A percentile compares a stretch with the other conserved stretches of the same genome.
These are phyloP conservation scores for Sinapis alba DNA, from an alignment of 441 rosid genomes.

Conservation along the genomic window DNA sequence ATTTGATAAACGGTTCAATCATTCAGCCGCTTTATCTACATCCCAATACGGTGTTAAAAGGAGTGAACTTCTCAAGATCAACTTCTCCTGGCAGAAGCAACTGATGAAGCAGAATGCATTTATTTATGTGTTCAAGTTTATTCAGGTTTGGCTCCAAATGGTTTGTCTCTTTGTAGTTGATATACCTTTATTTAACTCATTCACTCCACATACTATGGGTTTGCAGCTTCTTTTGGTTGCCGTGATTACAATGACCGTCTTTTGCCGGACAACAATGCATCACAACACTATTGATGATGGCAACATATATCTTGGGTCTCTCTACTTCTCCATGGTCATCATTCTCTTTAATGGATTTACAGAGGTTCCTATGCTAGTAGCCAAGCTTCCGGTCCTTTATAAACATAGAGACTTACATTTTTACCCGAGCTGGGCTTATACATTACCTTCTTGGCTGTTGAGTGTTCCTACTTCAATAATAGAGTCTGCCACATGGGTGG, in stretches of 20 bases:
- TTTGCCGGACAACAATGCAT: conserved; percentile 81
- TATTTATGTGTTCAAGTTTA: conserved; percentile 85
- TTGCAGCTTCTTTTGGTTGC: conserved; percentile 90
- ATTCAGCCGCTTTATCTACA: conserved; percentile 92
- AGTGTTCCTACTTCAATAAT: conserved; percentile 86
- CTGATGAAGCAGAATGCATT: conserved; percentile 90
- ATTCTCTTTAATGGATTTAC: conserved; percentile 96
- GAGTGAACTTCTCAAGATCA: conserved; percentile 73
- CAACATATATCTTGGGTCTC: conserved; percentile 77
- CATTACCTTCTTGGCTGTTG: conserved; percentile 86
- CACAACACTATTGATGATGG: conserved; percentile 82
- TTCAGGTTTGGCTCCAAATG: conserved; percentile 60
- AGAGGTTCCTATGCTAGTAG: conserved; percentile 93
- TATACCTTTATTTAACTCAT: not conserved
- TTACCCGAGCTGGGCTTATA: conserved; percentile 93
- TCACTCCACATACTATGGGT: conserved; percentile 18
- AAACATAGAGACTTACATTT: conserved; percentile 93
- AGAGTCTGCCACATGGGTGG: conserved; percentile 96
- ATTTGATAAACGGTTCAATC: conserved; percentile 79
- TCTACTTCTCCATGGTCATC: conserved; percentile 96
- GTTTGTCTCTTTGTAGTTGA: not conserved
- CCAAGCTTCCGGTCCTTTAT: conserved; percentile 92
- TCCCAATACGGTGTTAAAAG: conserved; percentile 65
- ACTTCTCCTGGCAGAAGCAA: conserved; percentile 82
- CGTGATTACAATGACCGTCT: conserved; percentile 91